A percentile compares a stretch with the other conserved stretches of the same genome.
Evolutionary conservation across 2,329 filamentous ascomycete genomes (phyloP).

Genomic region (Phialophora chinensis): DNA sequence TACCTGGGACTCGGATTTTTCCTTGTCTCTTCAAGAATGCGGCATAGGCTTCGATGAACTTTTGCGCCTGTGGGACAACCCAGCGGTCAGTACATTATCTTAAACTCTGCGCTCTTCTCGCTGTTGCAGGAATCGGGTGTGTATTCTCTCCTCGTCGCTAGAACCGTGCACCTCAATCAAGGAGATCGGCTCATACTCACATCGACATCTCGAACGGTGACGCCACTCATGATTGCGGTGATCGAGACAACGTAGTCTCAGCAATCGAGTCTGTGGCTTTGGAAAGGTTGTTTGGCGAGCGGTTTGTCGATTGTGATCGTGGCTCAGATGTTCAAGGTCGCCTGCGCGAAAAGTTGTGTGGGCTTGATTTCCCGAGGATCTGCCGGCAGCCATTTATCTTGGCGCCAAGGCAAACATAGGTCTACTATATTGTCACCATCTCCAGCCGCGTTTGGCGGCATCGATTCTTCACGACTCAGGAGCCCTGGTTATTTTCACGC

Average conservation of each 20-base stretch:
- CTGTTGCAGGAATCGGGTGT: neutral
- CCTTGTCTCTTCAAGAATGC: slow-evolving; percentile 74
- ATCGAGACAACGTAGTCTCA: slow-evolving; percentile 32
- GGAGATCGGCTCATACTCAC: slow-evolving; percentile 51
- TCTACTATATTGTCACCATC: neutral
- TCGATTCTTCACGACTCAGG: neutral
- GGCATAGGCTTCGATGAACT: slow-evolving; percentile 72
- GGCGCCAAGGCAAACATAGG: neutral
- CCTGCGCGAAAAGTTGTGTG: slow-evolving; percentile 24
- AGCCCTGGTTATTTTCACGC: neutral
- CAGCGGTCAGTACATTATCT: slow-evolving; percentile 4
- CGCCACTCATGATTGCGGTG: slow-evolving; percentile 68
- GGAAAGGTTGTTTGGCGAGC: slow-evolving; percentile 19
- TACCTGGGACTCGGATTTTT: slow-evolving; percentile 72
- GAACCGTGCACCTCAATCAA: neutral
- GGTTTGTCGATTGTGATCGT: slow-evolving; percentile 17
- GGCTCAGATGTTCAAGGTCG: slow-evolving; percentile 19
- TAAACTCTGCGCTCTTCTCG: neutral
- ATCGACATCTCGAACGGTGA: slow-evolving; percentile 71
- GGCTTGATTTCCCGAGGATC: slow-evolving; percentile 16
- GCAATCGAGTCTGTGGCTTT: slow-evolving; percentile 31
- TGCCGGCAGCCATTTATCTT: neutral
- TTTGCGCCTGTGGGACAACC: slow-evolving; percentile 60
- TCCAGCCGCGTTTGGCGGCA: neutral
- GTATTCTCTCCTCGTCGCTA: neutral